Evolutionary conservation across 2,329 filamentous ascomycete genomes (phyloP).

Genomic region (Thyridium curvatum): DNA sequence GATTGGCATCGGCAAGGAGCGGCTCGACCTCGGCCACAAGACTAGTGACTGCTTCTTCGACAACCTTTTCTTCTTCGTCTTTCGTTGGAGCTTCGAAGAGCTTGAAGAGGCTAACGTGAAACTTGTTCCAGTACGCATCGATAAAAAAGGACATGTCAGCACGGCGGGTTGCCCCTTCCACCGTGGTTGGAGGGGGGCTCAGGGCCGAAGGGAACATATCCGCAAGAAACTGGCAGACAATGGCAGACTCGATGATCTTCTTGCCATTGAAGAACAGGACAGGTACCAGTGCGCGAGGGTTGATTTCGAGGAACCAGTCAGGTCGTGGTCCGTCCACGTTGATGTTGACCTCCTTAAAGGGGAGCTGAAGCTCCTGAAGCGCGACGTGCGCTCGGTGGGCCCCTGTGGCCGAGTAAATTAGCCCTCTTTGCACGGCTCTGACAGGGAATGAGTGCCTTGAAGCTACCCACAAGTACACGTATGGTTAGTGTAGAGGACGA

Average conservation of each 20-base stretch:
- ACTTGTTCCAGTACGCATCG: conserved; percentile 62
- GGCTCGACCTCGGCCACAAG: conserved; percentile 66
- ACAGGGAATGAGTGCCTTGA: not conserved
- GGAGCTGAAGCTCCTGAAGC: conserved; percentile 54
- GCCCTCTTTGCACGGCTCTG: too few species aligned
- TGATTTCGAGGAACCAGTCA: conserved; percentile 64
- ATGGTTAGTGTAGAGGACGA: conserved; percentile 65
- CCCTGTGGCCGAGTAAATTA: conserved; percentile 20
- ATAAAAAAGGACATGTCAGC: conserved; percentile 63
- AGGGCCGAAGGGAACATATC: conserved; percentile 63
- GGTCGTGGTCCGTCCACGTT: conserved; percentile 61
- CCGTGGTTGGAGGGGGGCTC: conserved; percentile 42
- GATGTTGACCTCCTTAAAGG: conserved; percentile 62
- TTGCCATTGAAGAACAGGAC: conserved; percentile 57
- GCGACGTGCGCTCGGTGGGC: conserved; percentile 68
- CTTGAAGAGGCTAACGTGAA: conserved; percentile 36
- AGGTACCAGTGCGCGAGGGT: conserved; percentile 70
- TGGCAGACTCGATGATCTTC: conserved; percentile 62
- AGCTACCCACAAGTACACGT: conserved; percentile 48
- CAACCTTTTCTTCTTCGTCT: conserved; percentile 40
- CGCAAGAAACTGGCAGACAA: conserved; percentile 61
- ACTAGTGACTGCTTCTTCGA: conserved; percentile 41
- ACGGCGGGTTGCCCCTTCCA: conserved; percentile 48
- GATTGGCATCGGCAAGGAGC: conserved; percentile 44
- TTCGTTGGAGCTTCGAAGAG: conserved; percentile 32